These are phyloP conservation scores for Pseudonitzschia delicatissima DNA, from an alignment of 108 stramenopile species.

Conservation along the genomic window DNA sequence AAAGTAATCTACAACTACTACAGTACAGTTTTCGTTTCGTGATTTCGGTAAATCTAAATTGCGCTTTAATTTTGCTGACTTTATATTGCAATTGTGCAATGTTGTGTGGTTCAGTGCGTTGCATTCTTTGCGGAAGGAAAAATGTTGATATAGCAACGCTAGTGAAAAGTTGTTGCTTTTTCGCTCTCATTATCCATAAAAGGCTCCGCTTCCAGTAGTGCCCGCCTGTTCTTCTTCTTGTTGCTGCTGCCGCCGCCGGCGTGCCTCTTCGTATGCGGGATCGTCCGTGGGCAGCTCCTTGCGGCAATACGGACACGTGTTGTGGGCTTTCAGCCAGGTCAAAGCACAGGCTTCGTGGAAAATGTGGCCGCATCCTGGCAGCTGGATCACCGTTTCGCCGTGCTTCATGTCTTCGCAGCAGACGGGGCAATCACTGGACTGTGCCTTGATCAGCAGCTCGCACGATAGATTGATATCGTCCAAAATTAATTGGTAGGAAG, in stretches of 20 bases:
- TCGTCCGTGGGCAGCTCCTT: slow-evolving; percentile 84
- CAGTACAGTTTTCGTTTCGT: no score
- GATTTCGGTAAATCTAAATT: no score
- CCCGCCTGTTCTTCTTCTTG: neutral
- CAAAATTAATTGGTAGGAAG: no score
- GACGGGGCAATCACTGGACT: slow-evolving; percentile 58
- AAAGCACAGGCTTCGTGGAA: slow-evolving; percentile 83
- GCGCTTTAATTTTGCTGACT: no score
- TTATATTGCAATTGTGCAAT: no score
- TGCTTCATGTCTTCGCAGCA: slow-evolving; percentile 57
- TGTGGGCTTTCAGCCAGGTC: slow-evolving; percentile 71
- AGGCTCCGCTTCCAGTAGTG: neutral
- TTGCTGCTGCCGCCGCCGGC: slow-evolving; percentile 26
- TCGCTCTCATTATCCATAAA: no score
- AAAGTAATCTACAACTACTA: no score
- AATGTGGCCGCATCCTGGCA: slow-evolving; percentile 73
- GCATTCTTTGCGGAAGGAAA: no score
- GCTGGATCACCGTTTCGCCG: slow-evolving; percentile 54
- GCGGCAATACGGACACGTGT: slow-evolving; percentile 86
- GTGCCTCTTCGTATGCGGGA: slow-evolving; percentile 67
- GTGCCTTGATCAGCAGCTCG: slow-evolving; percentile 20
- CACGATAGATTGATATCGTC: slow-evolving; percentile 7
- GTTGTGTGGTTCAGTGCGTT: no score
- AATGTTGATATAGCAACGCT: no score
- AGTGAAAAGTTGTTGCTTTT: no score